Percentiles rank a stretch among this genome's conserved stretches.
phyloP scores from a whole-genome alignment of 1,284 basidiomycete genomes.

The Leccinum griseonigrum region DNA sequence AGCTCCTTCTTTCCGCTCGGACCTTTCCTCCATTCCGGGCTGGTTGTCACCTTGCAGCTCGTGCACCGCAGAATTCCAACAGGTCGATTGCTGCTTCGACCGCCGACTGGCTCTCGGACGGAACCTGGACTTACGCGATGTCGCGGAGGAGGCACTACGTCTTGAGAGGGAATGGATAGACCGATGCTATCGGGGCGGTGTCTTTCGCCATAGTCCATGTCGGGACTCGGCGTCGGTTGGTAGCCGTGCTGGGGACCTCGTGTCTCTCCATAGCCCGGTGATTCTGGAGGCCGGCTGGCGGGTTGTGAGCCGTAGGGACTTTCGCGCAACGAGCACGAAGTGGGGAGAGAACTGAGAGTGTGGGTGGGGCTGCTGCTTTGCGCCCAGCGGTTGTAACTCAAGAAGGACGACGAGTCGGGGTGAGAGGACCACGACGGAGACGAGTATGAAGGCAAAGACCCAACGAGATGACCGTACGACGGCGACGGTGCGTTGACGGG shows the following conservation, averaged over 20 bases:
- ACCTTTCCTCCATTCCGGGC: constrained; percentile 94
- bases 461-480: constrained; percentile 26
- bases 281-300: constrained; percentile 21
- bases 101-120: constrained; percentile 23
- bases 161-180: constrained; percentile 31
- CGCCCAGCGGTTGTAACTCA: constrained; percentile 41
- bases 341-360: constrained; percentile 27
- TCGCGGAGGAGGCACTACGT: constrained; percentile 63
- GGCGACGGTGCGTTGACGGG: constrained; percentile 30
- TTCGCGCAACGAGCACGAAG: constrained; percentile 32
- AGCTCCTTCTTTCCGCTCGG: constrained; percentile 88
- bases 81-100: constrained; percentile 56
- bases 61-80: constrained; percentile 74
- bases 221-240: constrained; percentile 43
- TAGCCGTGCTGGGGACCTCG: constrained; percentile 31
- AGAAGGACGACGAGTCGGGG: constrained; percentile 36
- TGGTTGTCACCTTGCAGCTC: constrained; percentile 80
- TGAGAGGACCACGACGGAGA: constrained; percentile 47
- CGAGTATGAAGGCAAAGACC: constrained; percentile 40
- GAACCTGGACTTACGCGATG: constrained; percentile 50
- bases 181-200: constrained; percentile 30
- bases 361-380: constrained; percentile 37
- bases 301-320: constrained; percentile 27
- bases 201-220: constrained; percentile 38
- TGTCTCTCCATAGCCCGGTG: constrained; percentile 28